Percentiles rank a stretch among this genome's conserved stretches.
phyloP scores from a whole-genome alignment of 2,329 filamentous ascomycete species.

The Claviceps africana region DNA sequence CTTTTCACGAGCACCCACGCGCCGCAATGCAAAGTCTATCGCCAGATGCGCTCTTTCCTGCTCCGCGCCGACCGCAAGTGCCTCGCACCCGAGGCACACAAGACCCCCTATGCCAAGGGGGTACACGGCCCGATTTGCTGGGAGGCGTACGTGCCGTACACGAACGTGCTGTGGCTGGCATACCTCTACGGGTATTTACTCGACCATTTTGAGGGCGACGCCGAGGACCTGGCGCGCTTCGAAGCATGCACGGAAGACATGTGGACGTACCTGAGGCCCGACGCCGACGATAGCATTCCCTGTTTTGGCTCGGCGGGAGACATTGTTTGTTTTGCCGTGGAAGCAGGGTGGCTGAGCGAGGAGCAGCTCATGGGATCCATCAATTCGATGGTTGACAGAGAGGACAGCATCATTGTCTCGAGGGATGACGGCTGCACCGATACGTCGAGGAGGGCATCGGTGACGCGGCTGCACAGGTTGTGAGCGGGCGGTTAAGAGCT shows the following conservation, averaged over 20 bases:
- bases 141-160: constrained; percentile 43
- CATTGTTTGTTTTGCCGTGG: constrained; percentile 41
- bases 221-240: constrained; percentile 32
- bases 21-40: constrained; percentile 46
- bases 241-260: constrained; percentile 35
- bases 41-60: constrained; percentile 46
- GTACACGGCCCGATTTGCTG: constrained; percentile 38
- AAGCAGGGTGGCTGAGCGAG: constrained; percentile 42
- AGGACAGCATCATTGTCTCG: constrained; percentile 27
- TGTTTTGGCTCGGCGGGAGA: constrained; percentile 42
- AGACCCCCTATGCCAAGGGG: constrained; percentile 30
- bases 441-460: constrained; percentile 13
- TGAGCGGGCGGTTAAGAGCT: not conserved
- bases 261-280: constrained; percentile 38
- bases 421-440: constrained; percentile 14
- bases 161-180: constrained; percentile 51
- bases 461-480: constrained; percentile 7
- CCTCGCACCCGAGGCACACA: constrained; percentile 33
- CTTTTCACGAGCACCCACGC: constrained; percentile 48
- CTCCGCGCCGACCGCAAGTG: constrained; percentile 36
- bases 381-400: constrained; percentile 22
- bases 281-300: constrained; percentile 31
- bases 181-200: constrained; percentile 44
- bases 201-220: constrained; percentile 31
- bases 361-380: constrained; percentile 32